Evolutionary conservation across 768 basidiomycete species (phyloP).

Genomic region (Tricholoma sp.): DNA sequence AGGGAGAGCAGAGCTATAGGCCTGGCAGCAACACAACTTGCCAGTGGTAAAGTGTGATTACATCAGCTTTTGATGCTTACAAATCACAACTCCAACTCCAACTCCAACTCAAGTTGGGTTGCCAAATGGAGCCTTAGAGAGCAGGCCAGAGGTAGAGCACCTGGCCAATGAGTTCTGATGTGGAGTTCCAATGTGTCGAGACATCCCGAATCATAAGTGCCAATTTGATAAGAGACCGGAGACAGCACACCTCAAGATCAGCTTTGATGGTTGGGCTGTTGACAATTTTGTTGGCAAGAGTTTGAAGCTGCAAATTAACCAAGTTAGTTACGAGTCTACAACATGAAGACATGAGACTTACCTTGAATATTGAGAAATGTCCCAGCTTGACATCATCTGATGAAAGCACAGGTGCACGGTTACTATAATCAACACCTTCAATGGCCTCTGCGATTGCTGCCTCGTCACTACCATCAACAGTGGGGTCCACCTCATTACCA

Average conservation of each 20-base stretch:
- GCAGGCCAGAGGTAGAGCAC: slow-evolving; percentile 11
- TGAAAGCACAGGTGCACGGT: neutral
- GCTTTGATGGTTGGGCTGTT: slow-evolving; percentile 12
- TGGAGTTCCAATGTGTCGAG: slow-evolving; percentile 20
- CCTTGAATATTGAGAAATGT: neutral
- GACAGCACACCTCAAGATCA: slow-evolving; percentile 11
- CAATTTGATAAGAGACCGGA: neutral
- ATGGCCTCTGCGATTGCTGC: neutral
- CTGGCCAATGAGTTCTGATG: slow-evolving; percentile 12
- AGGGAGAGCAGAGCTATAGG: too few species aligned
- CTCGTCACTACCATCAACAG: neutral
- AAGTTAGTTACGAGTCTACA: neutral
- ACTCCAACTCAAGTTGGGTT: too few species aligned
- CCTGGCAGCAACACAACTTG: too few species aligned
- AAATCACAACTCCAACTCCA: too few species aligned
- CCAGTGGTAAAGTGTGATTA: too few species aligned
- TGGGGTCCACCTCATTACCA: neutral
- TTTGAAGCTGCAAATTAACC: slow-evolving; percentile 10
- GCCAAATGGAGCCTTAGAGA: too few species aligned
- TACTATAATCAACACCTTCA: neutral
- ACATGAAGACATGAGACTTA: slow-evolving; percentile 1
- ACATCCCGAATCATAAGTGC: slow-evolving; percentile 13
- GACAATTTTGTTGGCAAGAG: slow-evolving; percentile 18
- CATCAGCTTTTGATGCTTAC: too few species aligned
- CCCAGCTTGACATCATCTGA: neutral